Evolutionary conservation across 352 stramenopile species (phyloP), one percentile per base, ranked within the genome.

Genomic region (Pythium sukuiense): DNA sequence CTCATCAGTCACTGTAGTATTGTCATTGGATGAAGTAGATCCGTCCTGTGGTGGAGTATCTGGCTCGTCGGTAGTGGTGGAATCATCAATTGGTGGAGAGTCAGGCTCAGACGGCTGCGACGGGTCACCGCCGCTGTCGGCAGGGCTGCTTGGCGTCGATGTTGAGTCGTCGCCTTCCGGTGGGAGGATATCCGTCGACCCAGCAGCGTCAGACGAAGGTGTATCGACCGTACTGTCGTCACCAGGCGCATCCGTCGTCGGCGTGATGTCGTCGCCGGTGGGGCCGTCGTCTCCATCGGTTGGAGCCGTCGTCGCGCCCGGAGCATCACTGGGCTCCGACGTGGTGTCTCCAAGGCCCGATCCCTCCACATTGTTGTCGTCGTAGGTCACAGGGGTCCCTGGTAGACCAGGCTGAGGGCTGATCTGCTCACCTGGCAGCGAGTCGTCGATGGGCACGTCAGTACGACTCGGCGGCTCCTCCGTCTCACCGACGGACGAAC

Each of bases 371-470:
- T 24, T 53, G 24, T 32, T 45, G 32, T 33, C 56, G 20, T 41
- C 56, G 12, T 58, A 26, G 3, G 29, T 37, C 52, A 30, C 2
- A 24, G 56, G 18, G 4, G 49, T 41, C 16, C 35, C 39, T 33
- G 33, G 48, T 9, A 52, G 9, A 3, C 35, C 39, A 1, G 39
- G n/a, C 18, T 26, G 24, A 53, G 55, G 33, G 6, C 12, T 46
- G 18, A n/a, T 56, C 20, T 45, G 43, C 27, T 63, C 58, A 56
- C 43, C 45, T 16, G 58, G 29, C 41, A 35, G 14, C 14, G 27
- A 55, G 27, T 63, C 27, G 18, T 55, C 18, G 6, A 26, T 56
- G 20, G 27, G 27, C 43, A 39, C n/a, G 16, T 43, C 43, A 3
- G n/a, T 33, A n/a, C 13, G 26, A 18, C 26, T 54, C 50, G 56